phyloP scores from a whole-genome alignment of 2,329 filamentous ascomycete genomes.

The Intubia oerlemansii region DNA sequence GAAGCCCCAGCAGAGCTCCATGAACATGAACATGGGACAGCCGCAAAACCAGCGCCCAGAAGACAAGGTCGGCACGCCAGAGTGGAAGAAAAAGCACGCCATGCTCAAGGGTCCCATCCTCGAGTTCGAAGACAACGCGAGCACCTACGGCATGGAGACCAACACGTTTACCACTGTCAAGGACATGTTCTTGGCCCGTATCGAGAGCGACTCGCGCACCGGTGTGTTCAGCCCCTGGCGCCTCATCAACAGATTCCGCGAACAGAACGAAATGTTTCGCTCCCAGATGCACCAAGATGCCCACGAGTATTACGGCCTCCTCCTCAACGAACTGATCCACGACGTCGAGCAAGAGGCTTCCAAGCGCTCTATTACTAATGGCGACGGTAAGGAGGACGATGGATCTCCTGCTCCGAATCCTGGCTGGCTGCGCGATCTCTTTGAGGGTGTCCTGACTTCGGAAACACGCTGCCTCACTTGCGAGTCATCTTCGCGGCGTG shows the following conservation, averaged over 20 bases:
- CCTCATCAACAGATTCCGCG: slow-evolving; percentile 81
- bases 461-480: slow-evolving; percentile 94
- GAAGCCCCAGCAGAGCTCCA: slow-evolving; percentile 30
- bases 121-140: slow-evolving; percentile 62
- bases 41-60: slow-evolving; percentile 43
- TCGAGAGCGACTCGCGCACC: slow-evolving; percentile 59
- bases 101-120: slow-evolving; percentile 73
- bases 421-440: slow-evolving; percentile 92
- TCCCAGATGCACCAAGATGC: slow-evolving; percentile 89
- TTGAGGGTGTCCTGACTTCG: slow-evolving; percentile 83
- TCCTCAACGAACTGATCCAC: slow-evolving; percentile 89
- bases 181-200: slow-evolving; percentile 85
- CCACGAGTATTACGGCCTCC: slow-evolving; percentile 84
- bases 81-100: slow-evolving; percentile 95
- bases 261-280: slow-evolving; percentile 93
- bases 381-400: slow-evolving; percentile 9
- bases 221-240: slow-evolving; percentile 83
- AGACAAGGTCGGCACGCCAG: slow-evolving; percentile 82
- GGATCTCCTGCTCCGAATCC: slow-evolving; percentile 34
- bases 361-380: slow-evolving; percentile 16
- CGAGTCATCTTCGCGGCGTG: slow-evolving; percentile 82
- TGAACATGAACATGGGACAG: slow-evolving; percentile 18
- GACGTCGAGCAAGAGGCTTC: slow-evolving; percentile 78
- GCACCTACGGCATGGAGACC: slow-evolving; percentile 78
- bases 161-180: slow-evolving; percentile 87